Evolutionary conservation across 169 alveolate species (phyloP).

Genomic region (Ichthyophthirius multifiliis): DNA sequence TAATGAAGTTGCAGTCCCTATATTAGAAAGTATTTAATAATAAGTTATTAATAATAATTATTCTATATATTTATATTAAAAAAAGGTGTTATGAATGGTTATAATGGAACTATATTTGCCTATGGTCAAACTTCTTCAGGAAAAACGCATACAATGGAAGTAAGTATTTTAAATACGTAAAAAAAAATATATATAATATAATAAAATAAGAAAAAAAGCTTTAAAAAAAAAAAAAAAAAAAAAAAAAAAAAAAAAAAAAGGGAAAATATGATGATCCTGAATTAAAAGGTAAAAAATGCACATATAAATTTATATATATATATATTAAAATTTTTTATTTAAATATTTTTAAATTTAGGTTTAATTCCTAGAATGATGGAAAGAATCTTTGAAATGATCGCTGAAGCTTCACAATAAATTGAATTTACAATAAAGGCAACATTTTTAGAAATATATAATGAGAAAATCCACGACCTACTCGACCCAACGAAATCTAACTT

Average conservation of each 20-base stretch:
- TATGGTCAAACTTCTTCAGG: constrained; percentile 90
- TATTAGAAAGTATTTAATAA: constrained; percentile 67
- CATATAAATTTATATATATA: no score
- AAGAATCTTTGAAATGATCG: constrained; percentile 68
- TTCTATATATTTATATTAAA: no score
- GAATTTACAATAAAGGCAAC: constrained; percentile 82
- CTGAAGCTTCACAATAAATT: constrained; percentile 57
- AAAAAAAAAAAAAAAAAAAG: background rate
- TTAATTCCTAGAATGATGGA: constrained; percentile 87
- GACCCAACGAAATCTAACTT: no score
- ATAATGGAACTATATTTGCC: constrained; percentile 87
- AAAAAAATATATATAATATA: no score
- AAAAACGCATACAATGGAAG: constrained; percentile 84
- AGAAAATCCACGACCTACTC: constrained; percentile 78
- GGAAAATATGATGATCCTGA: constrained; percentile 48
- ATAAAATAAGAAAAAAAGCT: no score
- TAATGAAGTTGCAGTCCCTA: constrained; percentile 69
- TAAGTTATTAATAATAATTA: no score
- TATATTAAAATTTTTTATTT: no score
- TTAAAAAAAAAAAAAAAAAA: no score
- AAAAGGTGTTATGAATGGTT: constrained; percentile 71
- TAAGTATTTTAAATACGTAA: no score
- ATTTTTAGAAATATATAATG: constrained; percentile 87
- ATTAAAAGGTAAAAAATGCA: constrained; percentile 65
- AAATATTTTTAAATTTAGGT: no score